Evolutionary conservation across 2,329 filamentous ascomycete genomes (phyloP), one percentile per base, ranked within the genome.

Genomic region (Botrytis medusae): DNA sequence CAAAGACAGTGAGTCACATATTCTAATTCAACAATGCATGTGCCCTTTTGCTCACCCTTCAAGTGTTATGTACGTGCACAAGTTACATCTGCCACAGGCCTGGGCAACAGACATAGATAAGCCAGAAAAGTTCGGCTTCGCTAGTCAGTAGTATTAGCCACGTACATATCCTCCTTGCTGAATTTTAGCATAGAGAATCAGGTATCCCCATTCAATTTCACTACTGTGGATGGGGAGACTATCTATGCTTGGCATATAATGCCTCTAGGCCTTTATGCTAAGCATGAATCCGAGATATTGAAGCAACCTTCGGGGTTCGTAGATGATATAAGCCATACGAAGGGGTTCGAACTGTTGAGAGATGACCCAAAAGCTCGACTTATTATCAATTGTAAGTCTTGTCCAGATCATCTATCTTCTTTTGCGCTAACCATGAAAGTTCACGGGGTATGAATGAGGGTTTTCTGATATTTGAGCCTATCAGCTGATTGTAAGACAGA

Each of bases 181-280:
- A 71, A 51, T 61, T 46, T 46, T 40, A 18, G 16, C 69, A 0
- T 77, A 95, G 93, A 90, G 80, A 94, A 94, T 77, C 95, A 98
- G 83, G 92, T 97, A 4, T 94, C 93, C 9, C 93, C 95, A 0
- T 98, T 98, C 81, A 90, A 88, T 65, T 83, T 98, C 54, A 84
- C 83, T 6, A 96, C 94, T 0, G 85, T 89, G 1, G 95, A 98
- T 81, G 89, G 90, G 57, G 91, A 95, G 81, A 89, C 85, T 2
- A 84, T 98, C 29, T 97, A 96, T 80, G 93, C 92, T 40, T 98
- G 95, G 95, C 95, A 98, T 80, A 87, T 98, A 72, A 84, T 98
- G 67, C 95, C 95, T 0, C 83, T 97, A 10, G 89, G 91, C 69
- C 84, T 93, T 0, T 97, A 97, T 81, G 85, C 89, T 10, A 86